phyloP scores from a whole-genome alignment of 23 red algal genomes.

The Cyanidium caldarium region DNA sequence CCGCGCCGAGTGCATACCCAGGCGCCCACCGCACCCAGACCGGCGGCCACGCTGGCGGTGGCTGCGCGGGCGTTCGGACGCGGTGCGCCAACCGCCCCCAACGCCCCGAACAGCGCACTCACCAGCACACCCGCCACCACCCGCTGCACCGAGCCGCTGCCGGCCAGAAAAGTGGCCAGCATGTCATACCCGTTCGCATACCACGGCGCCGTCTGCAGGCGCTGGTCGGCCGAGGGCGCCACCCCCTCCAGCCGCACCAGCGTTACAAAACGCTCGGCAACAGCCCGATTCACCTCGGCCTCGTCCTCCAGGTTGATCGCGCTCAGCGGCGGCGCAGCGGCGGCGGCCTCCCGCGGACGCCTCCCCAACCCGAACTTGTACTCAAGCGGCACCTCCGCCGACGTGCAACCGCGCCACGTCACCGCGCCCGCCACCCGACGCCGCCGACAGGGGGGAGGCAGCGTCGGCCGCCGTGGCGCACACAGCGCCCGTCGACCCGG shows the following conservation, averaged over 20 bases:
- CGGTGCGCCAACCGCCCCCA: background rate
- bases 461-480: no score
- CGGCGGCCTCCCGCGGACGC: background rate
- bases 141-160: background rate
- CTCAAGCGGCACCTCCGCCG: background rate
- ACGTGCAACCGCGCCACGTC: no score
- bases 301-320: background rate
- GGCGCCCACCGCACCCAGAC: background rate
- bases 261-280: background rate
- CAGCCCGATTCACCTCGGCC: background rate
- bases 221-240: background rate
- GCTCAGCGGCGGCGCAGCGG: background rate
- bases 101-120: background rate
- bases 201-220: background rate
- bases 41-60: background rate
- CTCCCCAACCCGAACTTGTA: background rate
- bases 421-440: no score
- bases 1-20: background rate
- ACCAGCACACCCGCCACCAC: background rate
- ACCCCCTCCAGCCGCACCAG: background rate
- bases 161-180: background rate
- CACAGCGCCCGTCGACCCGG: no score
- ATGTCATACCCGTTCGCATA: background rate
- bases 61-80: background rate
- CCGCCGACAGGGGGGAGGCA: no score